Base-by-base conservation (phyloP, 441 rosid genomes). In the Macaranga tanarius region DNA sequence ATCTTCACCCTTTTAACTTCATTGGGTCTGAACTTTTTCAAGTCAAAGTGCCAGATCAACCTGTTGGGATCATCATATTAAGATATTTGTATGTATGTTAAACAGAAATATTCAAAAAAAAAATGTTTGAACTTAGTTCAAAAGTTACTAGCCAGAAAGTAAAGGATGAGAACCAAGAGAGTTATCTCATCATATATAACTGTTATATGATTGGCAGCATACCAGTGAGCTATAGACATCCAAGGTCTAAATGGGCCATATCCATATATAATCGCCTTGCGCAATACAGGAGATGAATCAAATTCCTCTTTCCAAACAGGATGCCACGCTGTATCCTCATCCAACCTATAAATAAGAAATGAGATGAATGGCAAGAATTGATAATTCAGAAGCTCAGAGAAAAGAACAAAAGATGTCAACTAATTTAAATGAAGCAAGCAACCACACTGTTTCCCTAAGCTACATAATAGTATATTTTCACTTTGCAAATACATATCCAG, bases 141-240 rank as follows among this genome's bases (percentile, higher is more conserved):
- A n/a, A 65, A 70, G 19, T 65, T 50, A 55, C 2, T 34, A 22
- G 66, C 17, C 45, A 66, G 11, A 63, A 69, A 26, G 10, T 9
- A 22, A 13, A 45, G 34, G 67, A 23, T 51, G 34, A 76, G 58
- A 42, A 34, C 11, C 47, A n/a, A 19, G n/a, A n/a, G n/a, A 60
- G 15, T 12, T 38, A 57, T 59, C 34, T 26, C 48, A 67, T 17
- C 44, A 57, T 16, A 20, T 45, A 11, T 23, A 23, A n/a, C 44
- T 42, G n/a, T 71, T 57, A 22, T 16, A 47, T 22, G 11, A 20
- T 75, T 20, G 31, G 50, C 47, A 42, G 20, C 60, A 51, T 82
- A 90, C 99, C 97, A 92, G 72, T 92, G 97, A 84, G 84, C 97
- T 80, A 95, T 88, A 69, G 99, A 95, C 93, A 95, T 87, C 99